Base-by-base conservation (phyloP, 441 rosid genomes). In the Pelargonium australe region DNA sequence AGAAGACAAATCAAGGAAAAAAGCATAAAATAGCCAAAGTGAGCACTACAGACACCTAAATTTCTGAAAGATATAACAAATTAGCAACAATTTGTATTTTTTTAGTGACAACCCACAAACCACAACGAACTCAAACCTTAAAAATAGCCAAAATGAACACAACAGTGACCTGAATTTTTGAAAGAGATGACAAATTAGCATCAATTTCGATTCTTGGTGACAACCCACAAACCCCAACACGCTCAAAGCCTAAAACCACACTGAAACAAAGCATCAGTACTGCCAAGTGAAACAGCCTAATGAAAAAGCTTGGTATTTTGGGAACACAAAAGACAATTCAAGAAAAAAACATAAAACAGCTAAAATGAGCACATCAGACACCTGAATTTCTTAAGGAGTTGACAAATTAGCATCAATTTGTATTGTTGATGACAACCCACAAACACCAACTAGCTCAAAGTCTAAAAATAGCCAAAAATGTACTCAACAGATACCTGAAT, bases 171-270 rank as follows among this genome's bases (percentile, higher is more conserved):
- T 12, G 17, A 14, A 51, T 51, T 51, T 51, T 8, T 6, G 43
- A 40, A 40, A 40, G 43, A 40, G 43, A 7, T 51, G 58, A 51
- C 58, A 51, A 51, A 51, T 51, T n/a, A 51, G 58, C 58, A 51
- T n/a, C 58, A n/a, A 51, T 51, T 51, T 51, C 19, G 17, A 14
- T n/a, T 51, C 3, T 51, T 51, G 9, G 58, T 51, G 17, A 51
- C 58, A 51, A 51, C 17, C 58, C 58, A 51, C 19, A 51, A 51
- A 14, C 20, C 58, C 14, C 43, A 40, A 40, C 43, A 40, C 7
- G 7, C 43, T 40, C 43, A 40, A 40, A 37, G 41, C 7, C 43
- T 40, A 40, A 40, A 40, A 40, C 43, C 43, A 40, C 43, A 40
- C 10, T 40, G 9, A 7, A 40, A 40, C 43, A 40, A 7, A 8